Base-by-base conservation (phyloP, 2,329 filamentous ascomycete genomes). In the Phaeophleospora eucalypticola region DNA sequence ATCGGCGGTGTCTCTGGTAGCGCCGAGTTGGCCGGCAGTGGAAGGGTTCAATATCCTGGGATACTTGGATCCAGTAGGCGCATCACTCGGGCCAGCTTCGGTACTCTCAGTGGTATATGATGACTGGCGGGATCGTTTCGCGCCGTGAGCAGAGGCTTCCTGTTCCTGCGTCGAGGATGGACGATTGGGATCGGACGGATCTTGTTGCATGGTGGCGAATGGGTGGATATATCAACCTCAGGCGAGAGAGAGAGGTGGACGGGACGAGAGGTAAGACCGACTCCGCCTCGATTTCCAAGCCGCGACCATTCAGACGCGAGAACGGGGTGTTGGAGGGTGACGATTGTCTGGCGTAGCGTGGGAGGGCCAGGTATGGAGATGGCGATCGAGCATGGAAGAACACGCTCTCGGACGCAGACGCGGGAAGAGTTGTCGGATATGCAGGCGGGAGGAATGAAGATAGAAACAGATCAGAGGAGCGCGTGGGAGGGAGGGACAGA, bases 1-100 rank as follows among this genome's bases (percentile, higher is more conserved):
- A 2, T 54, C 51, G 43, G 29, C 45, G 20, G 51, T 48, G n/a
- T 54, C 47, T 4, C 54, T 53, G 45, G 49, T 51, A 40, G 53
- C 49, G n/a, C 45, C 51, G 32, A 39, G 43, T 17, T 34, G 39
- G 12, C 32, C 37, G 42, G 42, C 42, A n/a, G n/a, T n/a, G 48
- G 51, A 41, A 43, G 48, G 49, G 18, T 46, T 45, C 37, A 48
- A 36, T 17, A 42, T 42, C 19, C 35, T 36, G 34, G 36, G 49
- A 34, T 37, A 17, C 38, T 33, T 37, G 14, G 42, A 44, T 17
- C 44, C 45, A 9, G 40, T 24, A 16, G 41, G 35, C 21, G 41
- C 48, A 42, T 42, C 33, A 34, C 37, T 45, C 21, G 44, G 16
- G 4, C 44, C 44, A 38, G 19, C 17, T 19, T 40, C 48, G n/a